Percentiles rank a stretch among this genome's conserved stretches.
Conservation (phyloP, 2,329 filamentous ascomycete genomes). For the Colletotrichum sp. region DNA sequence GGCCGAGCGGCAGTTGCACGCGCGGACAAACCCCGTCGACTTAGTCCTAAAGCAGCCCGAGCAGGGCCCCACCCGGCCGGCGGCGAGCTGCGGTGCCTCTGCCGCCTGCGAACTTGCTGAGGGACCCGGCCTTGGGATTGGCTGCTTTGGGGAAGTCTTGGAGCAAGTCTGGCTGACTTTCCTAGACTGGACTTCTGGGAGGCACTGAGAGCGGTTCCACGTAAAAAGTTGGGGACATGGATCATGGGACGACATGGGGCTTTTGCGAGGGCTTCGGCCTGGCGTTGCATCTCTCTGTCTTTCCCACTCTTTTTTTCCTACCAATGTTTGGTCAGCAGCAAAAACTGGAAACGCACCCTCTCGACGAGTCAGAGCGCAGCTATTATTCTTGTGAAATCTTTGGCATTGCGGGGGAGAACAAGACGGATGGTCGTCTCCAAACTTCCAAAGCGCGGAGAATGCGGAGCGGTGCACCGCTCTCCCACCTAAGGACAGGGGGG, state of each 20-base stretch:
- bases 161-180: background rate
- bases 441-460: slow-evolving; percentile 13
- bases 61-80: background rate
- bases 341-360: background rate
- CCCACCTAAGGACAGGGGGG: background rate
- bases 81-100: background rate
- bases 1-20: slow-evolving; percentile 12
- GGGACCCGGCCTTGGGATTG: background rate
- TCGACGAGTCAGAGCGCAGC: slow-evolving; percentile 8
- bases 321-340: background rate
- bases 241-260: background rate
- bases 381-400: background rate
- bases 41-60: background rate
- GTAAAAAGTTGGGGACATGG: background rate
- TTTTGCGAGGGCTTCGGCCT: background rate
- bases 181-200: background rate
- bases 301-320: background rate
- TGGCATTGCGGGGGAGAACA: slow-evolving; percentile 1
- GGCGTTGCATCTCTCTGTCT: background rate
- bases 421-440: background rate
- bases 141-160: background rate
- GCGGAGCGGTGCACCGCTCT: background rate
- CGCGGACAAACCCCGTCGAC: slow-evolving; percentile 7
- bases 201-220: background rate
- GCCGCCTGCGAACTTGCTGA: background rate